Evolutionary conservation across 345 rosid genomes (phyloP), one percentile per base, ranked within the genome.

Genomic region (Hypericum androsaemum): DNA sequence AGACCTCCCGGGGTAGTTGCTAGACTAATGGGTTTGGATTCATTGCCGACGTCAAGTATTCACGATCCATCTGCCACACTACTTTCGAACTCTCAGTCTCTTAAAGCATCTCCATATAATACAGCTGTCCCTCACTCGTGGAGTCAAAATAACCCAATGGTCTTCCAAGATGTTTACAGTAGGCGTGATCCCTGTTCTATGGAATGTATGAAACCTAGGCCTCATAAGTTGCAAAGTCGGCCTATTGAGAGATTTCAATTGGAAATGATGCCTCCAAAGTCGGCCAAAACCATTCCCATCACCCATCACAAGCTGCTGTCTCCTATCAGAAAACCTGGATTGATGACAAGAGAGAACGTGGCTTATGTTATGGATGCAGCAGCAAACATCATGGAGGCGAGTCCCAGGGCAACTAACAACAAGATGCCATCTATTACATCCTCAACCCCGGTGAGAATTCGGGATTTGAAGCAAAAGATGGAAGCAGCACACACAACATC

Each of bases 1-100:
- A 77, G 70, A 76, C 83, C 81, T 15, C 96, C 98, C 2, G 87
- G 95, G 50, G 90, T 86, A 39, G 94, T 92, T 57, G 98, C 97
- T 8, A 80, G 86, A 63, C 94, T 92, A 35, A 92, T 92, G 98
- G 98, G 98, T 58, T 71, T 88, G 70, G 85, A 92, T 73, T 77
- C 85, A 10, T 67, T 92, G 78, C 98, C 98, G 0, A 68, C 62
- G 12, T 70, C 80, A 53, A 74, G 67, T 58, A 69, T 47, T 46
- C 64, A 50, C 0, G 80, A 79, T 49, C 63, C 74, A 36, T 70
- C 74, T 52, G 60, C 66, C 38, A 42, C 72, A 49, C 72, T 75
- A 0, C 66, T 47, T 69, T 64, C 52, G 14, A 68, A 72, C 54
- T 69, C 64, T 39, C 60, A 17, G 57, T 64, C 46, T 42, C 63